Percentiles rank a stretch among this genome's conserved stretches.
Evolutionary conservation across 305 asterid species (phyloP).

Genomic region (Fraxinus ornus): DNA sequence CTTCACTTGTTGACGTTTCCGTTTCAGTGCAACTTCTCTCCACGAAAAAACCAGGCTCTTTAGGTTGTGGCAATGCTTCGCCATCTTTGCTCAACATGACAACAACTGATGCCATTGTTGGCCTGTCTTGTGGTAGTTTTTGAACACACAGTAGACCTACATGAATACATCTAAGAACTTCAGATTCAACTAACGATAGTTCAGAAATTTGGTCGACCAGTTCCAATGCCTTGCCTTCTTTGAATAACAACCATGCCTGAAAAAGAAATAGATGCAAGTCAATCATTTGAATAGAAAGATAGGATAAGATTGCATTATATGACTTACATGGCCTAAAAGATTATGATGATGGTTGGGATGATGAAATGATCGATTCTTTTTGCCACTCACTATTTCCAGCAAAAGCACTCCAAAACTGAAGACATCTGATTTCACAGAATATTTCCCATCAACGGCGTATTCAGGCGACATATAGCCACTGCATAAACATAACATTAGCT

Average conservation of each 20-base stretch:
- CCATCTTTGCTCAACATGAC: conserved; percentile 30
- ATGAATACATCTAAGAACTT: background rate
- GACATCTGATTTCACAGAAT: conserved; percentile 37
- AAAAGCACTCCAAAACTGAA: conserved; percentile 39
- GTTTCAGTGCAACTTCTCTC: conserved; percentile 1
- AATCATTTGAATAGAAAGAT: background rate
- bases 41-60: conserved; percentile 31
- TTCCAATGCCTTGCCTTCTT: background rate
- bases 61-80: conserved; percentile 26
- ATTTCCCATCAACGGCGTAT: conserved; percentile 32
- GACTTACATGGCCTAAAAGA: conserved; percentile 42
- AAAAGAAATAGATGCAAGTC: background rate
- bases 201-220: background rate
- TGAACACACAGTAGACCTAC: conserved; percentile 27
- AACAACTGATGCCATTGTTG: conserved; percentile 28
- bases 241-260: background rate
- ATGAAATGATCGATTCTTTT: conserved; percentile 23
- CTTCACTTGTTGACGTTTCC: background rate
- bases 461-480: conserved; percentile 44
- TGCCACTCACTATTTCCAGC: conserved; percentile 31
- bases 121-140: conserved; percentile 27
- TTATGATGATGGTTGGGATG: conserved; percentile 28
- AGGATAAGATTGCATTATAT: background rate
- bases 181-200: background rate
- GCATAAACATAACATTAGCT: background rate